Percentiles rank a stretch among this genome's conserved stretches.
phyloP scores from a whole-genome alignment of 352 stramenopile species.

The Plasmopara halstedii region DNA sequence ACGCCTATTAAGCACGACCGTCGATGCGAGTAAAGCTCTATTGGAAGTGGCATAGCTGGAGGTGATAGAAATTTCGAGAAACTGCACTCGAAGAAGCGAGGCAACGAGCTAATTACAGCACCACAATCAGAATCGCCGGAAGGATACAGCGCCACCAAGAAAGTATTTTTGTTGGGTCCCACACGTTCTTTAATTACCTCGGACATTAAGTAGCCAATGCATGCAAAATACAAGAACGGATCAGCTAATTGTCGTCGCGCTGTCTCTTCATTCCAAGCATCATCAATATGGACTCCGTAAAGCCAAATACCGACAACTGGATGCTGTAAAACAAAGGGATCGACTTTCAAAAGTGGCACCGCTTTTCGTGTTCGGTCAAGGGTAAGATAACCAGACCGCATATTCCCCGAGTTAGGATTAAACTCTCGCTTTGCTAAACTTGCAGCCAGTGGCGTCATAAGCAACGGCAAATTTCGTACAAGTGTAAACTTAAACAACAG shows the following conservation, averaged over 20 bases:
- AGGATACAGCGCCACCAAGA: conserved; percentile 62
- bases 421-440: conserved; percentile 58
- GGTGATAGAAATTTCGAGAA: conserved; percentile 24
- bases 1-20: conserved; percentile 48
- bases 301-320: conserved; percentile 71
- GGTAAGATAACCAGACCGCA: conserved; percentile 57
- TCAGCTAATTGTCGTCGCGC: conserved; percentile 31
- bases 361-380: conserved; percentile 70
- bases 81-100: conserved; percentile 68
- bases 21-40: conserved; percentile 32
- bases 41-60: conserved; percentile 12
- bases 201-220: conserved; percentile 44
- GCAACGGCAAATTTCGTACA: conserved; percentile 59
- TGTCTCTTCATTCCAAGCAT: conserved; percentile 33
- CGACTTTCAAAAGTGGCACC: conserved; percentile 60
- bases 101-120: conserved; percentile 27
- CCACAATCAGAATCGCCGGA: conserved; percentile 6
- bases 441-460: conserved; percentile 65
- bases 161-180: conserved; percentile 41
- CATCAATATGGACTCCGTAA: conserved; percentile 51
- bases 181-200: conserved; percentile 52
- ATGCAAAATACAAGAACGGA: conserved; percentile 53
- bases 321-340: conserved; percentile 57
- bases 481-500: conserved; percentile 47
- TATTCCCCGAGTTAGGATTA: conserved; percentile 14